Base-by-base conservation (phyloP, 106 monocot species). In the Acanthochlamys bracteata region DNA sequence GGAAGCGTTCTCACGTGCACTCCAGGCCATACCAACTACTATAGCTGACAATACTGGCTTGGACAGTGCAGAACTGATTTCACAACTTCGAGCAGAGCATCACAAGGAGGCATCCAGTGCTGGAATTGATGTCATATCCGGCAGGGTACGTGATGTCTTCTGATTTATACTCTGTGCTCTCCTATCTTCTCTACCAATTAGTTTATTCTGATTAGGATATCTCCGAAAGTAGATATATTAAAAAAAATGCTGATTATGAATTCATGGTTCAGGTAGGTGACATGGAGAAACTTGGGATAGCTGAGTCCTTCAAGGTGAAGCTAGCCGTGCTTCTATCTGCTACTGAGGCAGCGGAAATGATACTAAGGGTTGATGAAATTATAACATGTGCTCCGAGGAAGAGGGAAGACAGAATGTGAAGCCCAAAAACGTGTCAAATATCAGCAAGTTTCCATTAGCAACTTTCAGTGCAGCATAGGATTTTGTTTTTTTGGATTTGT, bases 311-410 rank as follows among this genome's bases (percentile, higher is more conserved):
- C 72, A 96, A 96, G 58, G 96, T 96, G 42, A 96, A 96, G 72
- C 90, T 91, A 74, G 95, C 88, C 10, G 82, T 96, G 27, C 74
- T 96, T 10, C 78, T 90, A n/a, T 96, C 96, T 42, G 96, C 96
- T 2, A 96, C 88, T 7, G 96, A 96, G 74, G 96, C 96, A 10
- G 80, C 90, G 49, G 96, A 96, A 67, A 96, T 96, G 96, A 91
- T 96, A 55, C 71, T 91, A 39, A 80, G 96, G 59, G 96, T 96
- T 20, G 90, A 91, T 70, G 82, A 96, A 57, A 96, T 96, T 59
- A 88, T 96, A 52, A 90, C 90, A 7, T 91, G 90, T 39, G 96
- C 96, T 13, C 96, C 96, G 11, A 66, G 96, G 23, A 87, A 26
- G 71, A 95, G 95, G 64, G 95, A 95, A 70, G 82, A 95, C 8